Percentiles rank a stretch among this genome's conserved stretches.
Evolutionary conservation across 805 yeast species (phyloP).

Genomic region (Kluyveromyces starmeri): DNA sequence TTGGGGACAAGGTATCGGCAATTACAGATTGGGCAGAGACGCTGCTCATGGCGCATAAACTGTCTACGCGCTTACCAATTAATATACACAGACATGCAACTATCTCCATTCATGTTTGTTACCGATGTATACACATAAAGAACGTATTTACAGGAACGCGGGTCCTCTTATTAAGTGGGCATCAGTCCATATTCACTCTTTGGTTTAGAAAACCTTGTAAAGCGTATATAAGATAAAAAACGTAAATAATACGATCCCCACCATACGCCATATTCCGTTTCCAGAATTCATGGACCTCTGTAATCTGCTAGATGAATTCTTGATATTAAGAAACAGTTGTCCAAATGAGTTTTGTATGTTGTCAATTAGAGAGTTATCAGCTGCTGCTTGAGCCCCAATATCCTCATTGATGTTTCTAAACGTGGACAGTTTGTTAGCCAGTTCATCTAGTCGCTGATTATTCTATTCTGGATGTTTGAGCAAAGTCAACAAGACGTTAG

Average conservation of each 20-base stretch:
- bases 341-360: constrained; percentile 44
- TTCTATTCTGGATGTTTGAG: constrained; percentile 33
- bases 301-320: constrained; percentile 42
- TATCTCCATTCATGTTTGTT: no score
- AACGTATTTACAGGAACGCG: no score
- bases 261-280: constrained; percentile 50
- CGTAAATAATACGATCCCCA: constrained; percentile 43
- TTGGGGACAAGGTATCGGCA: constrained; percentile 93
- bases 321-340: constrained; percentile 39
- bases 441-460: constrained; percentile 50
- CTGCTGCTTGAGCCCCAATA: constrained; percentile 54
- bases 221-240: constrained; percentile 53
- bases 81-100: no score
- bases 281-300: constrained; percentile 51
- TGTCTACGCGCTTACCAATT: no score
- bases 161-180: no score
- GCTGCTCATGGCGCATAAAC: constrained; percentile 38
- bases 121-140: no score
- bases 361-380: constrained; percentile 36
- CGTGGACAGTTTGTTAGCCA: constrained; percentile 57
- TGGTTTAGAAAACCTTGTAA: constrained; percentile 38
- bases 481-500: neutral
- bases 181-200: no score
- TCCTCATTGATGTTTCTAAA: constrained; percentile 61
- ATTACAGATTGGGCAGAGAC: constrained; percentile 78